Base-by-base conservation (phyloP, 2,329 filamentous ascomycete species). In the Rasamsonia emersonii region DNA sequence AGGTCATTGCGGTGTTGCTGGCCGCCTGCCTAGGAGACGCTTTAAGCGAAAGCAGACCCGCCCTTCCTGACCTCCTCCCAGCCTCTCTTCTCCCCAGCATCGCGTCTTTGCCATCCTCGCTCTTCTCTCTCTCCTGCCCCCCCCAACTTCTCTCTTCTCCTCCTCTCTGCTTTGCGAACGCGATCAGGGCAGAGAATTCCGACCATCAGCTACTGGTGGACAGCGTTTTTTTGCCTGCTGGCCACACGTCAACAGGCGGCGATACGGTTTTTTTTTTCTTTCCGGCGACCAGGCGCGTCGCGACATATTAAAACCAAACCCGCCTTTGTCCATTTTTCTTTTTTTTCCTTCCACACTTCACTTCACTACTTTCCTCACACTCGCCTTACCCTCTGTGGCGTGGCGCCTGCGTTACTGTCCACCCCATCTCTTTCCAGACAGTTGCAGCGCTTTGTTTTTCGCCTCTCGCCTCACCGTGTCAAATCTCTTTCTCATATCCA, bases 51-150 rank as follows among this genome's bases (percentile, higher is more conserved):
- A 17, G 10, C 10, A 9, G 10, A 4, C 13, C 17, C 14, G 18
- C 32, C 13, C 20, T 21, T 18, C 26, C 30, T 28, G 32, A 36
- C 27, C 34, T 37, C 33, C 29, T 37, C 36, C 29, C 20, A 35
- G 31, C 34, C 24, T 25, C 23, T 37, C 27, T 30, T 30, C 13
- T 21, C 24, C 31, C 18, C 28, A n/a, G 20, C 33, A 29, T 24
- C 27, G 29, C 31, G 21, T 33, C 18, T 30, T 23, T 13, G 31
- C 25, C 20, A 8, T 19, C 23, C 25, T 17, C 31, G 24, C 32
- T 15, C 19, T 19, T 10, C 29, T 14, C 18, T 15, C 16, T 24
- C 23, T 21, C 28, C 24, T 18, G 25, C 24, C 14, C 21, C 20
- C 23, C 20, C 26, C 28, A 17, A 9, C 20, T 26, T 21, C 16